Percentiles rank a stretch among this genome's conserved stretches.
Evolutionary conservation across 1,139 yeast genomes (phyloP).

Genomic region (Suzukiozyma palmioleophila): DNA sequence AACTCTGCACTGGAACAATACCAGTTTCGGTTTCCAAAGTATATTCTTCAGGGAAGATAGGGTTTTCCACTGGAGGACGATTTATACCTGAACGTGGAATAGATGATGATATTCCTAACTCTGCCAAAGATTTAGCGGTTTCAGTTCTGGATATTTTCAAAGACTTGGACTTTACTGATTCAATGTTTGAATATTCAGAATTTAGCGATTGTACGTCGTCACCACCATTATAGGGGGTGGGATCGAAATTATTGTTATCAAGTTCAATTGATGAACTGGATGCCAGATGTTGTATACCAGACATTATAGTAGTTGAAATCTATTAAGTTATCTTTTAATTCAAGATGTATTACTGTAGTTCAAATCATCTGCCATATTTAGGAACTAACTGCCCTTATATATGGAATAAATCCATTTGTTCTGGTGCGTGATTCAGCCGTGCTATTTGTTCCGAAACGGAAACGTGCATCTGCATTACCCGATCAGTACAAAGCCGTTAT

Average conservation of each 20-base stretch:
- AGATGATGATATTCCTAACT: slow-evolving; percentile 52
- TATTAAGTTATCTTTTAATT: too few relatives aligned
- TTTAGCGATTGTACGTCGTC: not conserved
- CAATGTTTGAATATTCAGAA: slow-evolving; percentile 1
- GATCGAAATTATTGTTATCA: not conserved
- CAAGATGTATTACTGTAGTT: too few relatives aligned
- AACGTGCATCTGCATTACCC: too few relatives aligned
- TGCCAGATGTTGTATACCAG: not conserved
- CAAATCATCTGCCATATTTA: too few relatives aligned
- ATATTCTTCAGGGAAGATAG: slow-evolving; percentile 89
- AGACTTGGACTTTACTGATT: slow-evolving; percentile 1
- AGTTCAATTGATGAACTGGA: not conserved
- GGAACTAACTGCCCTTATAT: too few relatives aligned
- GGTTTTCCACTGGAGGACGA: slow-evolving; percentile 57
- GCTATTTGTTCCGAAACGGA: too few relatives aligned
- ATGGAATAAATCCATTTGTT: too few relatives aligned
- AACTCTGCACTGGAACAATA: slow-evolving; percentile 71
- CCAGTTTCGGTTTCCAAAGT: slow-evolving; percentile 85
- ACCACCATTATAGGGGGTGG: not conserved
- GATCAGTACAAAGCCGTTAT: too few relatives aligned
- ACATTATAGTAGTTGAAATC: not conserved
- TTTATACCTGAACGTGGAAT: slow-evolving; percentile 55
- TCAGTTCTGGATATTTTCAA: slow-evolving; percentile 45
- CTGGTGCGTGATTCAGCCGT: too few relatives aligned
- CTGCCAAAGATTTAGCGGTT: slow-evolving; percentile 62